A percentile compares a stretch with the other conserved stretches of the same genome.
These are phyloP conservation scores for Cucumis sativus DNA, from an alignment of 306 rosid genomes.

Conservation along the genomic window DNA sequence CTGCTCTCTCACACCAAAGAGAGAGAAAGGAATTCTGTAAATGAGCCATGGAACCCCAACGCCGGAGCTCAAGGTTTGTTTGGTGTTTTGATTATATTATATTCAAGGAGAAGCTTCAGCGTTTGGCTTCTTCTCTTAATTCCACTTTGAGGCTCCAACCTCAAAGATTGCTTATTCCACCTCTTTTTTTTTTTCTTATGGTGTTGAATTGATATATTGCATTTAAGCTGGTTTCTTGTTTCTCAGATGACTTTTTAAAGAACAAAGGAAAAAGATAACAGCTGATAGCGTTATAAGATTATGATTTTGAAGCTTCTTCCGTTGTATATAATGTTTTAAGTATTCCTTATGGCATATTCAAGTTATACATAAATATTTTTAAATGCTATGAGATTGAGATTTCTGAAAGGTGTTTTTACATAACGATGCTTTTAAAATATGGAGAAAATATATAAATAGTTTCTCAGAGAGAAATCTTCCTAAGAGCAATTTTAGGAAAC, in stretches of 20 bases:
- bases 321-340: background rate
- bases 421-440: background rate
- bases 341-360: background rate
- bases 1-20: constrained; percentile 25
- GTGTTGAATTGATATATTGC: background rate
- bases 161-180: background rate
- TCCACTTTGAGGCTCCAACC: background rate
- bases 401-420: background rate
- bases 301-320: background rate
- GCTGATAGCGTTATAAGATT: background rate
- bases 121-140: background rate
- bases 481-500: background rate
- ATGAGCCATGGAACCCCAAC: constrained; percentile 30
- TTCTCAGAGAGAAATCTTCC: background rate
- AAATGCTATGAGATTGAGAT: background rate
- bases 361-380: background rate
- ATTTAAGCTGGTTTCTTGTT: background rate
- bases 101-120: background rate
- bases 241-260: background rate
- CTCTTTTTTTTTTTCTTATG: background rate
- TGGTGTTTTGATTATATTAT: background rate
- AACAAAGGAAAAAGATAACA: background rate
- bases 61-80: constrained; percentile 25
- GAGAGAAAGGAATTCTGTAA: constrained; percentile 20
- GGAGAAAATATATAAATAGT: background rate